Evolutionary conservation across 345 rosid genomes (phyloP), one percentile per base, ranked within the genome.

Genomic region (Aquilaria malaccensis): DNA sequence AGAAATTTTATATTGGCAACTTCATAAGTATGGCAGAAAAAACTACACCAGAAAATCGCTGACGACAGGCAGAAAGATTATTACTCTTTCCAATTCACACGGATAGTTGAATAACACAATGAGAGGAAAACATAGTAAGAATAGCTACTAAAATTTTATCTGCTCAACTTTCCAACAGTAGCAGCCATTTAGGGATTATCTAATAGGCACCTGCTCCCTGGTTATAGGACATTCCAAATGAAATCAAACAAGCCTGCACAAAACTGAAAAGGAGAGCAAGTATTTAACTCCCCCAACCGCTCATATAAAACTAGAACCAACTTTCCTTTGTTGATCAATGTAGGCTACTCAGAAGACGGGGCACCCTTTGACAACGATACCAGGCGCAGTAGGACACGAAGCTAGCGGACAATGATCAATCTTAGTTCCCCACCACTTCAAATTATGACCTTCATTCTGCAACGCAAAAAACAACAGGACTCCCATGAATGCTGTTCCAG

Each of bases 401-500:
- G 99, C 99, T 32, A 95, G 79, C 33, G 97, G 97, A 49, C 99
- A 95, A 69, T 95, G 99, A 62, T 95, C 99, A 31, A 81, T 47
- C 13, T 85, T 72, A 0, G 95, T 76, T 2, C 99, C 98, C 99
- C 99, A 95, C 99, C 99, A 95, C 30, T 83, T 86, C 65, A 91
- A 61, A 0, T 67, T 55, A 48, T 61, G 73, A 11, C 85, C 81
- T 1, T 74, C 77, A 45, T 95, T 95, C 67, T 95, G 97, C 74
- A 95, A 52, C 3, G 94, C 94, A 14, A 95, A 91, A 83, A 94
- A 94, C 79, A 94, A 52, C 29, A 94, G 61, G 49, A 94, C 99
- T 0, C 83, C 99, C 97, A 95, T 95, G 83, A 95, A 95, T 2
- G 99, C 97, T 0, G 99, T 95, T 61, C 99, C 99, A 0, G 99